Evolutionary conservation across 1,139 yeast genomes (phyloP).

Genomic region (Insectozyma bohioensis): DNA sequence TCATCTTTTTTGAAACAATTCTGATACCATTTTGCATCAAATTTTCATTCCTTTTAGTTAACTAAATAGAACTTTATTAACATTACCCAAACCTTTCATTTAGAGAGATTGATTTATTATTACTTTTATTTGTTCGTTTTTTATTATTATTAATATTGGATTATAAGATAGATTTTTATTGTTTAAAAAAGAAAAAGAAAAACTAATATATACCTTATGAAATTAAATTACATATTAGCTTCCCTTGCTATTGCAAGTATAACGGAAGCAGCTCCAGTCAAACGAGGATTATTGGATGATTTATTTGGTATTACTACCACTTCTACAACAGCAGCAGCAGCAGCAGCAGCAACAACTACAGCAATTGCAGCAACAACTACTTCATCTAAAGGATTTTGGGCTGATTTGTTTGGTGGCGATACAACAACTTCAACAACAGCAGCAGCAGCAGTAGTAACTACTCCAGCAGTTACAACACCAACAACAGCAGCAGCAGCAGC

Average conservation of each 20-base stretch:
- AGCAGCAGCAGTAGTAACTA: constrained; percentile 10
- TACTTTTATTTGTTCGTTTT: no score
- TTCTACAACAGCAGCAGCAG: constrained; percentile 9
- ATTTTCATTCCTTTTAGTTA: no score
- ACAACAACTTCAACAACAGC: constrained; percentile 9
- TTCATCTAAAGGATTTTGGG: constrained; percentile 12
- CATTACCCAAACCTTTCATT: no score
- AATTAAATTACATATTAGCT: constrained; percentile 10
- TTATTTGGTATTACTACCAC: constrained; percentile 14
- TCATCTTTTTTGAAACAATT: no score
- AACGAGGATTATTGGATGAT: constrained; percentile 17
- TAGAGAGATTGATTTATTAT: no score
- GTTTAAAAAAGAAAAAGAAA: no score
- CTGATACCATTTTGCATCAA: no score
- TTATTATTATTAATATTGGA: no score
- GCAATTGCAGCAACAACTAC: constrained; percentile 13
- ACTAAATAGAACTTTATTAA: no score
- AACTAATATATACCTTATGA: no score
- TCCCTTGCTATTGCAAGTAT: constrained; percentile 12
- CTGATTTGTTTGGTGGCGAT: constrained; percentile 8
- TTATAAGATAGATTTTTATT: no score
- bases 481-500: constrained; percentile 13
- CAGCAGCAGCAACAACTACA: constrained; percentile 12
- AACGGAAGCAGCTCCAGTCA: constrained; percentile 17
- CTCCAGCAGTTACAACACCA: constrained; percentile 13